Conservation (phyloP, 176 grass and related monocot genomes). For the Aegilops longissima region DNA sequence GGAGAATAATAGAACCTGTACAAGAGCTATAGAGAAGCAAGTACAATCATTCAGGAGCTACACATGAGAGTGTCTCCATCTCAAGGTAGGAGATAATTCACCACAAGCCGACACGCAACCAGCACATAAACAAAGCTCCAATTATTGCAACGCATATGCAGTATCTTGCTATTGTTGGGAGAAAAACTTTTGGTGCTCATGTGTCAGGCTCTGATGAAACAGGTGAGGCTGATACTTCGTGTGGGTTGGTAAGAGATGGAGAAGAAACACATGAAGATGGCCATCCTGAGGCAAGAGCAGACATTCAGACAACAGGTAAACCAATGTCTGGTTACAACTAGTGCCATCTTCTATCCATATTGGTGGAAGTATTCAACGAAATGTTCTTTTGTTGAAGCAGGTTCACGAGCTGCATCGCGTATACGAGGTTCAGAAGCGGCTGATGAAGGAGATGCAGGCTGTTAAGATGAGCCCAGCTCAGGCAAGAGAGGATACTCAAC, state of each 20-base stretch:
- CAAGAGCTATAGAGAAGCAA: background rate
- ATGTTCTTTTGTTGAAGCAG: conserved; percentile 32
- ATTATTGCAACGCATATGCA: conserved; percentile 10
- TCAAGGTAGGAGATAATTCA: background rate
- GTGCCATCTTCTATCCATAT: background rate
- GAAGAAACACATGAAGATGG: conserved; percentile 67
- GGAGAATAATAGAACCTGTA: background rate
- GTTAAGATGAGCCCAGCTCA: conserved; percentile 16
- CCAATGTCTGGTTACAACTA: background rate
- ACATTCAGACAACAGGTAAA: conserved; percentile 80
- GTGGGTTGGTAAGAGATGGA: conserved; percentile 36
- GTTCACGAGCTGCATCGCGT: conserved; percentile 68
- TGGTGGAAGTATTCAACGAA: background rate
- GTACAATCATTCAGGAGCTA: conserved; percentile 8
- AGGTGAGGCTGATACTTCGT: conserved; percentile 9
- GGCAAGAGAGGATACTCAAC: background rate
- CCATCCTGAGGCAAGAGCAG: conserved; percentile 70
- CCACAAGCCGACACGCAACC: conserved; percentile 16
- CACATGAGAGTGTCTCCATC: background rate
- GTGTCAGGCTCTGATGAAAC: conserved; percentile 13
- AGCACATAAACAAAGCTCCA: conserved; percentile 18
- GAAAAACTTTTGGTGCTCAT: background rate
- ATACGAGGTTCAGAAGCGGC: conserved; percentile 56
- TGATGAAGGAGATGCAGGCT: conserved; percentile 58
- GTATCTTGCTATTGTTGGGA: conserved; percentile 8